Base-by-base conservation (phyloP, 306 rosid species). In the Arachis stenosperma region DNA sequence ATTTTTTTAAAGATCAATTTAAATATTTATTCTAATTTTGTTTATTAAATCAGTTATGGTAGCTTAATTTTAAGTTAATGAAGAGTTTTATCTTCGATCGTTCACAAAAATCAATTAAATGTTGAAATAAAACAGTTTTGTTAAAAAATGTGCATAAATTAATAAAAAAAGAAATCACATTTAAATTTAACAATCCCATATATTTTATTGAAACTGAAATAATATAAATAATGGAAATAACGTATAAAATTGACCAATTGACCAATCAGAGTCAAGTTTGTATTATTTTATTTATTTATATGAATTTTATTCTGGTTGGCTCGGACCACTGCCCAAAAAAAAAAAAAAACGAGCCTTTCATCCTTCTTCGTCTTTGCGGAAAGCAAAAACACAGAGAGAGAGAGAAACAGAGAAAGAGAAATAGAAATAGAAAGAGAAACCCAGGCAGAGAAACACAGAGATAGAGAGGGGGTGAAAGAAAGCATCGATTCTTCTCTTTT, bases 181-280 rank as follows among this genome's bases (percentile, higher is more conserved):
- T 5, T 6, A 42, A 42, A 6, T 42, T 42, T 5, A 6, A 6
- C 5, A 42, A 46, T 8, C 3, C 4, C 9, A 46, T 46, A 0
- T 10, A 46, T 42, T 42, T 6, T 2, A 48, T 11, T 11, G 3
- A 13, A 60, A 33, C 12, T 0, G 6, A 60, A 61, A n/a, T 2
- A 17, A 2, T 2, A 65, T 0, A n/a, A 11, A 72, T 51, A 51
- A 5, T 5, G 22, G 41, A 5, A 43, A 71, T 4, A 2, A 51
- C 6, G 43, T 51, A 51, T 51, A 2, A 42, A 54, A 56, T 15
- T 51, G 11, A 65, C 78, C 72, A 65, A 47, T 75, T 50, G 74
- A 4, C 37, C 37, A 33, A 33, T 33, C 74, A 42, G 74, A 42
- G 41, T 5, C 1, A 4, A 5, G 43, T 40, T n/a, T 0, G 14